Percentiles rank a stretch among this genome's conserved stretches.
Conservation (phyloP, 2,329 filamentous ascomycete genomes). For the Lachnellula cervina region DNA sequence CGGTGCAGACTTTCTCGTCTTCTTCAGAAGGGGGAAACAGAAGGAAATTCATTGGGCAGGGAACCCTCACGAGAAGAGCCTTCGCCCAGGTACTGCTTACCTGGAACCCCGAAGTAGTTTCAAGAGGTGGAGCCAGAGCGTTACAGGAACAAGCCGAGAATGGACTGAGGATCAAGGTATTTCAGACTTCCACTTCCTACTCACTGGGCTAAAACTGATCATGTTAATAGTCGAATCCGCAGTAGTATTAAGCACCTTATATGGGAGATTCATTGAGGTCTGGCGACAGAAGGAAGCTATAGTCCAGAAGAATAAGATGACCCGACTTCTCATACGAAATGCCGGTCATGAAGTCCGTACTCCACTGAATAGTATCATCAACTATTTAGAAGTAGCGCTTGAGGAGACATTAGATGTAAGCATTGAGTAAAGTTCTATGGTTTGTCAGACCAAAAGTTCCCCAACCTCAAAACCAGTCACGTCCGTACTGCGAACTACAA, state of each 20-base stretch:
- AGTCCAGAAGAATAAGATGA: conserved; percentile 19
- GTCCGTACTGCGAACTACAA: no score
- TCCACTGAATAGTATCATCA: conserved; percentile 89
- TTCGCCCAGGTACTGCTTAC: conserved; percentile 8
- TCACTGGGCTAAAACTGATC: not conserved
- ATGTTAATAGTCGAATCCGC: conserved; percentile 14
- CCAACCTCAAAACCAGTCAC: no score
- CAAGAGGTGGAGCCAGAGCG: conserved; percentile 18
- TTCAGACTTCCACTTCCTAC: not conserved
- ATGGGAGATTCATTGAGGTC: conserved; percentile 22
- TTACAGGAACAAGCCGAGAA: conserved; percentile 17
- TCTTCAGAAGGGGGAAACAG: conserved; percentile 18
- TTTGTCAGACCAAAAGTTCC: no score
- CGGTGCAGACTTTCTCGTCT: conserved; percentile 20
- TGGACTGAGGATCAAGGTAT: conserved; percentile 23
- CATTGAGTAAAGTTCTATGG: not conserved
- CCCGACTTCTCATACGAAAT: conserved; percentile 42
- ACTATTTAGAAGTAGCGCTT: conserved; percentile 83
- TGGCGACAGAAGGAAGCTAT: conserved; percentile 21
- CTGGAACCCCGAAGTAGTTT: conserved; percentile 21
- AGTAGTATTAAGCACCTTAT: conserved; percentile 18
- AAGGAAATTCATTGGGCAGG: conserved; percentile 22
- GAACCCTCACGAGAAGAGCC: conserved; percentile 19
- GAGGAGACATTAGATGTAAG: conserved; percentile 49
- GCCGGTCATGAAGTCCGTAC: conserved; percentile 78